These are phyloP conservation scores for Fusarium verrucosum DNA, from an alignment of 2,329 filamentous ascomycete genomes.

Conservation along the genomic window DNA sequence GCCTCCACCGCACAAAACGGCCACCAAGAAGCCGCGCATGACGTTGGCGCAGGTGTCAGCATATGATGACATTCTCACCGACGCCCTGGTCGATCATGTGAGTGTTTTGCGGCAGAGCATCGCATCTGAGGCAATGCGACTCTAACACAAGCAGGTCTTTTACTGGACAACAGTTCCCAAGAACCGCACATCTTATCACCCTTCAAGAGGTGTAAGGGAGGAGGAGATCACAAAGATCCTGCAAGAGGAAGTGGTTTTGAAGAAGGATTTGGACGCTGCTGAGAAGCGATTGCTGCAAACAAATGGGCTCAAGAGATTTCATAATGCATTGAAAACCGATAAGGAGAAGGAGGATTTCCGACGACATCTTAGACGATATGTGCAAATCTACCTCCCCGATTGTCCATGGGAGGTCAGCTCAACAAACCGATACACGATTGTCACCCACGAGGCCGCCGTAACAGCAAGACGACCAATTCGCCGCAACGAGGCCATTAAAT, in stretches of 20 bases:
- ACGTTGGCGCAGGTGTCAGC: slow-evolving; percentile 87
- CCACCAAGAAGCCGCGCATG: slow-evolving; percentile 73
- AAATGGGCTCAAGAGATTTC: slow-evolving; percentile 77
- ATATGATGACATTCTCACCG: slow-evolving; percentile 95
- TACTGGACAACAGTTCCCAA: slow-evolving; percentile 98
- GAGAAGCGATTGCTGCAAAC: slow-evolving; percentile 78
- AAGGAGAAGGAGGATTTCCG: slow-evolving; percentile 88
- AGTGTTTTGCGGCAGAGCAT: slow-evolving; percentile 50
- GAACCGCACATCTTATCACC: slow-evolving; percentile 86
- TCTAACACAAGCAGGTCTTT: slow-evolving; percentile 67
- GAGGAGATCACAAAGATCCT: slow-evolving; percentile 69
- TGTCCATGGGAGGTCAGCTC: slow-evolving; percentile 92
- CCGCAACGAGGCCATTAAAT: slow-evolving; percentile 87
- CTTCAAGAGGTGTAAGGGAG: slow-evolving; percentile 79
- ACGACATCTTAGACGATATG: slow-evolving; percentile 86
- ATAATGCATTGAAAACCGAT: slow-evolving; percentile 72
- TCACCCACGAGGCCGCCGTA: slow-evolving; percentile 86
- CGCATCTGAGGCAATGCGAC: slow-evolving; percentile 11
- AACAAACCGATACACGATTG: slow-evolving; percentile 95
- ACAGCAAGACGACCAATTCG: slow-evolving; percentile 82
- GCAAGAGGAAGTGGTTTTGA: slow-evolving; percentile 74
- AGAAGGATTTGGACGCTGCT: slow-evolving; percentile 75
- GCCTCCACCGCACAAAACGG: slow-evolving; percentile 50
- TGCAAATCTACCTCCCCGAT: slow-evolving; percentile 91
- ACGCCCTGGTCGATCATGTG: slow-evolving; percentile 95